phyloP scores from a whole-genome alignment of 768 basidiomycete genomes.

The Clavulina sp. region DNA sequence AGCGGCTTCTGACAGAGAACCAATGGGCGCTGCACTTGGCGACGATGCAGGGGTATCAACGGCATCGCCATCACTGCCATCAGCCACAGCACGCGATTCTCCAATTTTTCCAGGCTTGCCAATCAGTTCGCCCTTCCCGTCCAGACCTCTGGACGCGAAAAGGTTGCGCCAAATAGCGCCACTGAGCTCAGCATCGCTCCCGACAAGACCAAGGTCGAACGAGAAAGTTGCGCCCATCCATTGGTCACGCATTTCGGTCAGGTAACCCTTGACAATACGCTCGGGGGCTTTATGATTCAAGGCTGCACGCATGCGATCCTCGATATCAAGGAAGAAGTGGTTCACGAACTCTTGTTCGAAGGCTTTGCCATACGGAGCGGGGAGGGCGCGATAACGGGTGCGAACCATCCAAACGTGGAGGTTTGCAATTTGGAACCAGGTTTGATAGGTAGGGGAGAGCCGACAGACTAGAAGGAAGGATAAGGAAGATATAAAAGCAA shows the following conservation, averaged over 20 bases:
- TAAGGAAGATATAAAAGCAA: not conserved
- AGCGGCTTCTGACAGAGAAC: not conserved
- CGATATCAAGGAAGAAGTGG: slow-evolving; percentile 90
- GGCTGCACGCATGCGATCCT: slow-evolving; percentile 71
- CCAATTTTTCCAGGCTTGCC: slow-evolving; percentile 13
- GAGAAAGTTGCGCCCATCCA: slow-evolving; percentile 70
- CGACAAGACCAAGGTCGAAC: slow-evolving; percentile 59
- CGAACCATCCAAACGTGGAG: slow-evolving; percentile 85
- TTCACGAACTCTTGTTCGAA: slow-evolving; percentile 76
- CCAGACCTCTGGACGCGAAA: slow-evolving; percentile 67
- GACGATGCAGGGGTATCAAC: slow-evolving; percentile 6
- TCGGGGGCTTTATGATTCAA: slow-evolving; percentile 65
- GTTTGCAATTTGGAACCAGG: slow-evolving; percentile 90
- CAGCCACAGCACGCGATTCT: slow-evolving; percentile 9
- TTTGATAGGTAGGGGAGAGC: slow-evolving; percentile 85
- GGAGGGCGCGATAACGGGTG: slow-evolving; percentile 73
- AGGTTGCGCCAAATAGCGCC: slow-evolving; percentile 83
- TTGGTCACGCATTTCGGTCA: slow-evolving; percentile 76
- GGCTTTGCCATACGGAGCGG: slow-evolving; percentile 39
- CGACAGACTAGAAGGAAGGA: slow-evolving; percentile 39
- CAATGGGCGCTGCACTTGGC: slow-evolving; percentile 12
- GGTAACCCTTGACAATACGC: slow-evolving; percentile 61
- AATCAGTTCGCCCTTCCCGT: slow-evolving; percentile 23
- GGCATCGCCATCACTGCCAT: slow-evolving; percentile 1
- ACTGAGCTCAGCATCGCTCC: slow-evolving; percentile 68